Evolutionary conservation across 139 green algal species (phyloP).

Genomic region (Parachlorella kessleri): DNA sequence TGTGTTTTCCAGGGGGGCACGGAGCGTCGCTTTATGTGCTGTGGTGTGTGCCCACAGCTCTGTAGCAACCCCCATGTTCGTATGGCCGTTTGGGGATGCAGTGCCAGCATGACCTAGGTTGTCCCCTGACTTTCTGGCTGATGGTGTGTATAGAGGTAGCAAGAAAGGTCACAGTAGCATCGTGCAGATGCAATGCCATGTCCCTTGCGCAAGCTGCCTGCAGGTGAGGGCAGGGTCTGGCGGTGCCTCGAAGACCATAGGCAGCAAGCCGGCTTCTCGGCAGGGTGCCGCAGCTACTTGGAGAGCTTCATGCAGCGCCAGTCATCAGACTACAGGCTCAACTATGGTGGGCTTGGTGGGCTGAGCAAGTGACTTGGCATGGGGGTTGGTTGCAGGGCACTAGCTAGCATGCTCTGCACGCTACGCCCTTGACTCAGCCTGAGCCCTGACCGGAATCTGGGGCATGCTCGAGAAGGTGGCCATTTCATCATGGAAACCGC

Average conservation of each 20-base stretch:
- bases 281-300: constrained; percentile 66
- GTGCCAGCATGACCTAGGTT: background rate
- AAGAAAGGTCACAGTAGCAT: background rate
- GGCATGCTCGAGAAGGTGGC: background rate
- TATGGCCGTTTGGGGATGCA: background rate
- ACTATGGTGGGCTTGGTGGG: constrained; percentile 57
- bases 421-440: background rate
- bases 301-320: constrained; percentile 72
- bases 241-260: constrained; percentile 80
- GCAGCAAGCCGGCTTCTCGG: constrained; percentile 54
- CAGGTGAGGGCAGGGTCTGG: constrained; percentile 67
- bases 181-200: background rate
- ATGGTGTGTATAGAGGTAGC: background rate
- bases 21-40: no score
- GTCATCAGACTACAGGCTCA: constrained; percentile 70
- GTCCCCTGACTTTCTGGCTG: background rate
- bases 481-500: background rate
- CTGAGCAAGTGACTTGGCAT: no score
- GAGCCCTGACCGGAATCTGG: background rate
- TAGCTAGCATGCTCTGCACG: background rate
- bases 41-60: no score
- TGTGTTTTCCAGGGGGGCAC: no score
- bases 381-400: no score
- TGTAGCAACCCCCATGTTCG: no score
- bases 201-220: background rate